phyloP scores from a whole-genome alignment of 2,329 filamentous ascomycete species.

The Fusarium haematococcum region DNA sequence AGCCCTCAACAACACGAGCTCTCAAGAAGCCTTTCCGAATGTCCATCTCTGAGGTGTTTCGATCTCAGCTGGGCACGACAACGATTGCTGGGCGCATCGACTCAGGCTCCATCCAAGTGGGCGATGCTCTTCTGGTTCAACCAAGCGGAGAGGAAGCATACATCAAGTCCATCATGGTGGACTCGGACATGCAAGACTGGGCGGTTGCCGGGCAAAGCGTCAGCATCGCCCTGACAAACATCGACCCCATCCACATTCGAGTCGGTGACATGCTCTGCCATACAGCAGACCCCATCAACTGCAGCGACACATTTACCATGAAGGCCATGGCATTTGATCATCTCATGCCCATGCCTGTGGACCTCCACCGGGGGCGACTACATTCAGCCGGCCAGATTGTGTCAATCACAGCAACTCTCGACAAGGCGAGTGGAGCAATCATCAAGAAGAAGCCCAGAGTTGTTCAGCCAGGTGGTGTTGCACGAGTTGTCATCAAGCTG shows the following conservation, averaged over 20 bases:
- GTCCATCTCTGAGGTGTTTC: slow-evolving; percentile 89
- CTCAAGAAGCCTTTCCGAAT: slow-evolving; percentile 85
- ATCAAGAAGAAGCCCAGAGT: slow-evolving; percentile 88
- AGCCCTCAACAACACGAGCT: slow-evolving; percentile 73
- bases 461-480: slow-evolving; percentile 82
- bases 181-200: slow-evolving; percentile 82
- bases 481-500: slow-evolving; percentile 81
- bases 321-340: slow-evolving; percentile 93
- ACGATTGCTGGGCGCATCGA: slow-evolving; percentile 90
- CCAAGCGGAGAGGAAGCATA: slow-evolving; percentile 84
- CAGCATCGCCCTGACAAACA: slow-evolving; percentile 83
- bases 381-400: slow-evolving; percentile 82
- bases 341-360: slow-evolving; percentile 87
- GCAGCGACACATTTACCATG: slow-evolving; percentile 79
- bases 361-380: slow-evolving; percentile 87
- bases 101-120: slow-evolving; percentile 83
- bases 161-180: slow-evolving; percentile 84
- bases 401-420: slow-evolving; percentile 77
- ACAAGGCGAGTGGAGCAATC: slow-evolving; percentile 81
- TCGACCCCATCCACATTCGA: slow-evolving; percentile 85
- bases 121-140: slow-evolving; percentile 82
- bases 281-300: slow-evolving; percentile 73
- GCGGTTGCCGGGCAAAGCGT: slow-evolving; percentile 92
- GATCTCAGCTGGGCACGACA: slow-evolving; percentile 82
- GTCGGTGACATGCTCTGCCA: slow-evolving; percentile 90